phyloP scores from a whole-genome alignment of 208 protist genomes.

The Wallacemonas collosoma region DNA sequence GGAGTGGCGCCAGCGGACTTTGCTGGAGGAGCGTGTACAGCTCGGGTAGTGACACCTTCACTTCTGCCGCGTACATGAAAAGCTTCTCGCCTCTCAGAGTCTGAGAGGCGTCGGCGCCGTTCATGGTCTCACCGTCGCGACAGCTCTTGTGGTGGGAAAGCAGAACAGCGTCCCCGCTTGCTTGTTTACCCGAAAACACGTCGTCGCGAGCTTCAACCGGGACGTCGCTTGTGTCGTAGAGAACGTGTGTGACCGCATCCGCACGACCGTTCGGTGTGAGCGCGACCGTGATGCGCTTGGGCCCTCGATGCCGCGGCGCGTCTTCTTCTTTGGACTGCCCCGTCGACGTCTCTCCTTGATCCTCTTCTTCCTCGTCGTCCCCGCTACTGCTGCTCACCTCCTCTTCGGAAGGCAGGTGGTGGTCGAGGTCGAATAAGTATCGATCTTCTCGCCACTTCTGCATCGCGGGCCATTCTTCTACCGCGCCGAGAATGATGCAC shows the following conservation, averaged over 20 bases:
- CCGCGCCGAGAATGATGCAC: slow-evolving; percentile 76
- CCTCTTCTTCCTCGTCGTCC: slow-evolving; percentile 31
- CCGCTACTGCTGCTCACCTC: slow-evolving; percentile 21
- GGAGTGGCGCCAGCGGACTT: slow-evolving; percentile 35
- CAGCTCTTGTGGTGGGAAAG: slow-evolving; percentile 8
- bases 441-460: slow-evolving; percentile 67
- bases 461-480: slow-evolving; percentile 78
- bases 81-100: slow-evolving; percentile 53
- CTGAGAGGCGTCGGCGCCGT: neutral
- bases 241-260: slow-evolving; percentile 85
- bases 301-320: slow-evolving; percentile 15
- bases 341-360: slow-evolving; percentile 5
- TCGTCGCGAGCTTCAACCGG: slow-evolving; percentile 20
- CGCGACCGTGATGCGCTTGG: slow-evolving; percentile 77
- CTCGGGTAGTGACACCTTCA: slow-evolving; percentile 75
- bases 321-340: neutral
- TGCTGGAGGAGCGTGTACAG: slow-evolving; percentile 66
- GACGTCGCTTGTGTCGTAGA: slow-evolving; percentile 47
- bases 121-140: slow-evolving; percentile 6
- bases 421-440: slow-evolving; percentile 81
- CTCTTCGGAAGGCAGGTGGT: slow-evolving; percentile 41
- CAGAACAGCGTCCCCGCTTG: slow-evolving; percentile 12
- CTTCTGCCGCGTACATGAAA: slow-evolving; percentile 83
- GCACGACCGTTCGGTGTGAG: slow-evolving; percentile 92
- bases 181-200: slow-evolving; percentile 22